Evolutionary conservation across 805 yeast species (phyloP).

Genomic region (Metschnikowia sp.): DNA sequence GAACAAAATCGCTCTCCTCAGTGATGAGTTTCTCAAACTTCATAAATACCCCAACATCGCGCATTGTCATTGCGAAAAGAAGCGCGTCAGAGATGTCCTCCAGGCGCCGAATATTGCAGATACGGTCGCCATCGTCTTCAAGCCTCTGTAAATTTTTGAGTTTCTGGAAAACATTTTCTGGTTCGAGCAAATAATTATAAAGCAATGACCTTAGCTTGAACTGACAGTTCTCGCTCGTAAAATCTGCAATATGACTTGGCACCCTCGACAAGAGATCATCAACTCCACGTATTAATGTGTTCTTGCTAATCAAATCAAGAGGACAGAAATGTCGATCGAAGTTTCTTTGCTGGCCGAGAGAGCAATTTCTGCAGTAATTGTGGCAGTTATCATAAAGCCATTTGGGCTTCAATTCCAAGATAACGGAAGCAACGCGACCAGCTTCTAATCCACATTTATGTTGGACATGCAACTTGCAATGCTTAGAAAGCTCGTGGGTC

Average conservation of each 20-base stretch:
- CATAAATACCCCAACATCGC: slow-evolving; percentile 56
- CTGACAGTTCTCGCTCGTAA: background rate
- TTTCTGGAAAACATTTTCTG: slow-evolving; percentile 24
- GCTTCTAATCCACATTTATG: background rate
- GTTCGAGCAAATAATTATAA: background rate
- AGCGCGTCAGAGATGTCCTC: slow-evolving; percentile 39
- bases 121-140: slow-evolving; percentile 29
- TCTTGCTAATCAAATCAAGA: slow-evolving; percentile 11
- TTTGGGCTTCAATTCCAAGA: slow-evolving; percentile 19
- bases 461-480: slow-evolving; percentile 30
- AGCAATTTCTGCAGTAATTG: slow-evolving; percentile 18
- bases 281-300: slow-evolving; percentile 9
- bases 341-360: slow-evolving; percentile 13
- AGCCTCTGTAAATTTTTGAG: slow-evolving; percentile 34
- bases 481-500: slow-evolving; percentile 29
- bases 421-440: background rate
- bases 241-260: background rate
- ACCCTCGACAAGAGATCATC: slow-evolving; percentile 12
- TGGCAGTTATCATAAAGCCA: slow-evolving; percentile 17
- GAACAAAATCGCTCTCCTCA: background rate
- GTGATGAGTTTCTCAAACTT: slow-evolving; percentile 15
- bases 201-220: slow-evolving; percentile 3
- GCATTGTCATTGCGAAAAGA: slow-evolving; percentile 47
- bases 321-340: slow-evolving; percentile 17
- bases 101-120: slow-evolving; percentile 27